Base-by-base conservation (phyloP, 2,329 filamentous ascomycete genomes). In the Colletotrichum spinosum region DNA sequence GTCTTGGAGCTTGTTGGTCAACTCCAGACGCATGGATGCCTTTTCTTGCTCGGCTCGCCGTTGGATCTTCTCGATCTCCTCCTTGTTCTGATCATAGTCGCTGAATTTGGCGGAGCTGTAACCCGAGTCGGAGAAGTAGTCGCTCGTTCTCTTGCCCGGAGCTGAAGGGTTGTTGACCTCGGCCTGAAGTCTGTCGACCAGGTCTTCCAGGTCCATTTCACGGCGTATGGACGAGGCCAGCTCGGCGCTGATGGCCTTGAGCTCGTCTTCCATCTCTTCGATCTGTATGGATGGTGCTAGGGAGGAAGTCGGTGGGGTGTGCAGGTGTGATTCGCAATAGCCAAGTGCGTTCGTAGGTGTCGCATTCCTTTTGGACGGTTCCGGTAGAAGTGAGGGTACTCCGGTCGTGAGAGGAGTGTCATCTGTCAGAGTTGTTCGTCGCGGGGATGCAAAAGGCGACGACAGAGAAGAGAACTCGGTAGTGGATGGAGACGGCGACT, bases 51-150 rank as follows among this genome's bases (percentile, higher is more conserved):
- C 95, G 2, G 92, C 89, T 70, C 90, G 90, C 69, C 96, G 87
- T 71, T 94, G 91, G 50, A 96, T 84, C 76, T 89, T 92, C 67
- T 97, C 93, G 39, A 97, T 82, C 75, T 97, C 93, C 72, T 90
- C 88, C 54, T 84, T 85, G 38, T 82, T 83, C 48, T 86, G 82
- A 65, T 90, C 88, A 65, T 82, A 82, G 51, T 92, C 90, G 67
- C 91, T 90, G 73, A 90, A 91, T 72, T 93, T 92, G 57, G 92
- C 86, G 1, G 93, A 95, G 76, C 93, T 95, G 63, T 93, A 91
- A 38, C 96, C 96, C 6, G 94, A 97, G 77, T 99, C 96, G 2
- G 96, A 99, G 76, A 96, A 99, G 80, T 99, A 98, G 79, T 99
- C 96, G 79, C 96, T 98, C 9, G 93, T 97, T 67, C 95, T 88